These are phyloP conservation scores for Glomus cerebriforme DNA, from an alignment of 192 early-diverging fungal species.

Conservation along the genomic window DNA sequence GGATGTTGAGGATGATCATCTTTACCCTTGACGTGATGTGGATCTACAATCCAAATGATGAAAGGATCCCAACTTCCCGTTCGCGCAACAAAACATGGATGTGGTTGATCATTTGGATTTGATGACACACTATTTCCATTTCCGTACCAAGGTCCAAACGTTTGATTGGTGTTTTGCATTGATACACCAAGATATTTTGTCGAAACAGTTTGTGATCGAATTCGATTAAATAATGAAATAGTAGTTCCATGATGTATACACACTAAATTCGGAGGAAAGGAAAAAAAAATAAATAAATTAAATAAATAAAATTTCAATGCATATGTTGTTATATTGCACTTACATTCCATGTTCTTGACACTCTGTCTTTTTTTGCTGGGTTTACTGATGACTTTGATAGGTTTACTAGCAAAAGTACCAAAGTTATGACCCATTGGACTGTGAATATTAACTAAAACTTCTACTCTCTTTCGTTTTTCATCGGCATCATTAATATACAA, in stretches of 20 bases:
- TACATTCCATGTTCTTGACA: constrained; percentile 76
- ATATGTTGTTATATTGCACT: background rate
- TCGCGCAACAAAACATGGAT: constrained; percentile 74
- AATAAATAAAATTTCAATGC: background rate
- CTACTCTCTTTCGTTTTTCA: constrained; percentile 78
- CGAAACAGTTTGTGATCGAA: constrained; percentile 86
- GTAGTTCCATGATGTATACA: constrained; percentile 86
- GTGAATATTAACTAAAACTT: constrained; percentile 72
- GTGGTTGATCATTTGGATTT: constrained; percentile 33
- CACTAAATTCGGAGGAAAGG: constrained; percentile 46
- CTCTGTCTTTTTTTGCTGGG: constrained; percentile 89
- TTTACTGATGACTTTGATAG: constrained; percentile 91
- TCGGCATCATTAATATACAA: constrained; percentile 86
- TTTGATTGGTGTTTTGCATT: constrained; percentile 42
- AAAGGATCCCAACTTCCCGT: constrained; percentile 87
- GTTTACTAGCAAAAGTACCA: constrained; percentile 72
- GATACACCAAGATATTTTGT: constrained; percentile 82
- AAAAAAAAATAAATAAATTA: background rate
- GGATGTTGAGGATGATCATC: constrained; percentile 54
- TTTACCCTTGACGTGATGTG: constrained; percentile 50
- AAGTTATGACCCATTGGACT: constrained; percentile 61
- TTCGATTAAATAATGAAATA: constrained; percentile 86
- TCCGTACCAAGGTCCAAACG: constrained; percentile 44
- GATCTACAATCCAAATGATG: constrained; percentile 81
- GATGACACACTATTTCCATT: constrained; percentile 3